Conservation (phyloP, 208 protist species). For the Phytomonas francai region DNA sequence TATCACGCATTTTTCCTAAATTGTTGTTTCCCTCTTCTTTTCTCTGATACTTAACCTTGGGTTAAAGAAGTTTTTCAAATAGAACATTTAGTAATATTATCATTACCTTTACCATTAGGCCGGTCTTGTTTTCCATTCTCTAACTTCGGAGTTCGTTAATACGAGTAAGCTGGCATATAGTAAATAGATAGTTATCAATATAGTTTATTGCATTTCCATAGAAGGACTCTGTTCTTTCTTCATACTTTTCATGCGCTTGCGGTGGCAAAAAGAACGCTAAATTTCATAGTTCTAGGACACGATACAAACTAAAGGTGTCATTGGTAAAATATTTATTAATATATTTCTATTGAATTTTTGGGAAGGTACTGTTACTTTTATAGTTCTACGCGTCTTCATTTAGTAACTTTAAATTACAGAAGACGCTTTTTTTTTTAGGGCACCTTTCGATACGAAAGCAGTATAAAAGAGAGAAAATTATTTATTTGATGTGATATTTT, state of each 20-base stretch:
- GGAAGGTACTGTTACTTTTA: neutral
- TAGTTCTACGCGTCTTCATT: neutral
- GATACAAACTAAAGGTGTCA: neutral
- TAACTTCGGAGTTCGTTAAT: neutral
- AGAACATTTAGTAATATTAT: neutral
- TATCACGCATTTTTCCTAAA: slow-evolving; percentile 7
- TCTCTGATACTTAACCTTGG: neutral
- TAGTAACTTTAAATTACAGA: neutral
- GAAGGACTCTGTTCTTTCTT: neutral
- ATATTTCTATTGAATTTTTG: neutral
- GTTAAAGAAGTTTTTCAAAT: neutral
- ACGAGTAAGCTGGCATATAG: neutral
- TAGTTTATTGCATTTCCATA: slow-evolving; percentile 1
- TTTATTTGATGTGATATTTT: neutral
- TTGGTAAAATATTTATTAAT: neutral
- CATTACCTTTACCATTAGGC: neutral
- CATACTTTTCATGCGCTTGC: neutral
- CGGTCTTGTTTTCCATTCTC: neutral
- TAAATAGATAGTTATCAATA: slow-evolving; percentile 2
- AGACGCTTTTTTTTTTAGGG: neutral
- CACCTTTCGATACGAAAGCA: neutral
- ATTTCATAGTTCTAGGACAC: neutral
- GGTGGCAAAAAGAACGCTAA: neutral
- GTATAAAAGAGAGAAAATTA: neutral
- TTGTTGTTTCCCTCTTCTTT: neutral